Evolutionary conservation across 768 basidiomycete species (phyloP), one percentile per base, ranked within the genome.

Genomic region (Termitomyces bulborhizus): DNA sequence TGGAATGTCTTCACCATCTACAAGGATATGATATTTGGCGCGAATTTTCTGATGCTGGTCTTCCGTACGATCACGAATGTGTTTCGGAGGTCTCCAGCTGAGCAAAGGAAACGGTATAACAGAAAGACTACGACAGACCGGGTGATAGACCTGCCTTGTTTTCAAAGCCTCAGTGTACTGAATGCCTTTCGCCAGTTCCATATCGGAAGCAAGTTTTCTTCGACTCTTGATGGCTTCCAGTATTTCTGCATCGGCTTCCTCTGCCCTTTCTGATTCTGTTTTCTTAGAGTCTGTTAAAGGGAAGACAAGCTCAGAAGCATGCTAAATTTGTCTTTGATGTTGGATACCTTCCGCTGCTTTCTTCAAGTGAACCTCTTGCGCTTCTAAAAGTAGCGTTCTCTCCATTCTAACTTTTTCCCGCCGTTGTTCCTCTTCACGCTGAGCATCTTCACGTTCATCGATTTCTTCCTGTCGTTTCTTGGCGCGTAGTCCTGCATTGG

Each of bases 111-210:
- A 36, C 15, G 27, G 18, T 39, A 29, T 1, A 46, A 3, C 5
- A 3, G 16, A 53, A 36, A 6, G 34, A 4, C 9, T 4, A 8
- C 9, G 16, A 27, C 24, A n/a, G n/a, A 54, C 24, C n/a, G 12
- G 7, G 24, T 26, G n/a, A 34, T 12, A 16, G 12, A 45, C 65
- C 32, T 66, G 92, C 94, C 88, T 85, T 26, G 93, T 83, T 66
- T 83, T 83, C 57, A 98, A 66, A 32, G 93, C 79, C 60, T 98
- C 91, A 0, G 87, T 90, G 67, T 98, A 99, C 36, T 82, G 78
- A 42, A 97, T 93, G 6, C 96, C 97, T 66, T 93, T 84, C 2
- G 97, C 96, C 32, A 98, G 73, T 68, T 99, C 97, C 65, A 91
- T 76, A 62, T 93, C 94, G 4, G 93, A 94, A 0, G 91, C 93